These are phyloP conservation scores for Aristolochia californica DNA, from an alignment of 164 flowering plant species.

Conservation along the genomic window DNA sequence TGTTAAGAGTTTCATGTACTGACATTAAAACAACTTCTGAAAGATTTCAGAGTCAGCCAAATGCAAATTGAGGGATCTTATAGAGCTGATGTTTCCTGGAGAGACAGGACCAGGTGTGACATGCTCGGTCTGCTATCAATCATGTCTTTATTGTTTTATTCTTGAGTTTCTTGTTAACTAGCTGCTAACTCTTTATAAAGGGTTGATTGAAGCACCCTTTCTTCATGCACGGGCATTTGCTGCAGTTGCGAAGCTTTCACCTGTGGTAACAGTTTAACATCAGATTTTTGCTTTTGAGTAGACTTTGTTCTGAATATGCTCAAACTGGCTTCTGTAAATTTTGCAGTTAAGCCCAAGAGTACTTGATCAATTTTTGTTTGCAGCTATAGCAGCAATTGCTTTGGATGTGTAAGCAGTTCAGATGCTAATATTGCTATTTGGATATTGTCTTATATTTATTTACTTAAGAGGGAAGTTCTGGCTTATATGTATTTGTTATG, in stretches of 20 bases:
- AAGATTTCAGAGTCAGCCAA: constrained; percentile 41
- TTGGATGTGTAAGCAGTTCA: constrained; percentile 54
- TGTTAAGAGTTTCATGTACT: too few species aligned
- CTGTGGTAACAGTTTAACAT: constrained; percentile 43
- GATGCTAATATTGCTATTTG: constrained; percentile 1
- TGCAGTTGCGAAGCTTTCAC: constrained; percentile 60
- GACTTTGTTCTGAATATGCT: neutral
- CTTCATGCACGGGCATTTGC: constrained; percentile 77
- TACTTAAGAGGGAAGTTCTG: too few species aligned
- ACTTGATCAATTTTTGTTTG: constrained; percentile 54
- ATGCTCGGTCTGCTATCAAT: neutral
- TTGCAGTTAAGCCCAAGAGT: constrained; percentile 48
- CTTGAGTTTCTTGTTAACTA: neutral
- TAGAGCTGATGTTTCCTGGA: constrained; percentile 53
- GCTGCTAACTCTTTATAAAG: constrained; percentile 27
- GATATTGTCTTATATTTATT: too few species aligned
- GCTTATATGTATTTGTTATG: too few species aligned
- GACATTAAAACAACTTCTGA: neutral
- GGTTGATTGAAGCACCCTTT: constrained; percentile 68
- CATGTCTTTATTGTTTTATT: too few species aligned
- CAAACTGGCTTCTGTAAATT: neutral
- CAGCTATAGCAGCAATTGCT: constrained; percentile 56
- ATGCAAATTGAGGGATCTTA: constrained; percentile 23
- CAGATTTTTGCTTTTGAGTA: neutral
- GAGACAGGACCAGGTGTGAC: constrained; percentile 50